Conservation (phyloP, 208 protist genomes). For the Angomonas deanei region DNA sequence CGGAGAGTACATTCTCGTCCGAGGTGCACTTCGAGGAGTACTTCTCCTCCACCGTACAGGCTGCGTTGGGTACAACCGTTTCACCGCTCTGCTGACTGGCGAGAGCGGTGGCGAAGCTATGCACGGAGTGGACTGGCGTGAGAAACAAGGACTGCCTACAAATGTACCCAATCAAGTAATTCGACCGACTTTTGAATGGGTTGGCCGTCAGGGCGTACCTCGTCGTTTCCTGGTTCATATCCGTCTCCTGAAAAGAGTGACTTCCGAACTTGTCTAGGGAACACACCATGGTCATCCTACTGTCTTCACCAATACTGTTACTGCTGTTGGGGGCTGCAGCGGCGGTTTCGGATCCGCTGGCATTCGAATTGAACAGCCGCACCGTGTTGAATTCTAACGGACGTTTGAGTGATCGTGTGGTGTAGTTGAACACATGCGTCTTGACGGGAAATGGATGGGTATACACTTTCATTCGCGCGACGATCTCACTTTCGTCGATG, state of each 20-base stretch:
- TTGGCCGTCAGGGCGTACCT: constrained; percentile 68
- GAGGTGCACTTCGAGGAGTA: constrained; percentile 32
- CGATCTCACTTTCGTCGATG: constrained; percentile 58
- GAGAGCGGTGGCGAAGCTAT: constrained; percentile 27
- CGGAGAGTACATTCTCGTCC: constrained; percentile 34
- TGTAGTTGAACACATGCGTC: constrained; percentile 86
- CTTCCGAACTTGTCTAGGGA: constrained; percentile 75
- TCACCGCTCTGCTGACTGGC: constrained; percentile 2
- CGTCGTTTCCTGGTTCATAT: neutral
- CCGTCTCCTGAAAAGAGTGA: constrained; percentile 30
- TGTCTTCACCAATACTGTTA: constrained; percentile 27
- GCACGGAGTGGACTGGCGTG: constrained; percentile 52
- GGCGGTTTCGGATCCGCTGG: neutral
- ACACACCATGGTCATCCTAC: constrained; percentile 68
- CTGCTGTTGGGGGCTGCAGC: neutral
- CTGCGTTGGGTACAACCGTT: neutral
- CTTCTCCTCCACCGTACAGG: constrained; percentile 23
- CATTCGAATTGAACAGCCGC: constrained; percentile 49
- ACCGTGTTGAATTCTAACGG: constrained; percentile 73
- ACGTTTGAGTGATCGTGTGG: constrained; percentile 46
- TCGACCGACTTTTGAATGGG: constrained; percentile 53
- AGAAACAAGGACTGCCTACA: constrained; percentile 52
- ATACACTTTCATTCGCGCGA: constrained; percentile 78
- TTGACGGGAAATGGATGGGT: constrained; percentile 48
- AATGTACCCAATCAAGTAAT: constrained; percentile 66